Percentiles rank a stretch among this genome's conserved stretches.
phyloP scores from a whole-genome alignment of 306 rosid genomes.

The Neltuma alba region DNA sequence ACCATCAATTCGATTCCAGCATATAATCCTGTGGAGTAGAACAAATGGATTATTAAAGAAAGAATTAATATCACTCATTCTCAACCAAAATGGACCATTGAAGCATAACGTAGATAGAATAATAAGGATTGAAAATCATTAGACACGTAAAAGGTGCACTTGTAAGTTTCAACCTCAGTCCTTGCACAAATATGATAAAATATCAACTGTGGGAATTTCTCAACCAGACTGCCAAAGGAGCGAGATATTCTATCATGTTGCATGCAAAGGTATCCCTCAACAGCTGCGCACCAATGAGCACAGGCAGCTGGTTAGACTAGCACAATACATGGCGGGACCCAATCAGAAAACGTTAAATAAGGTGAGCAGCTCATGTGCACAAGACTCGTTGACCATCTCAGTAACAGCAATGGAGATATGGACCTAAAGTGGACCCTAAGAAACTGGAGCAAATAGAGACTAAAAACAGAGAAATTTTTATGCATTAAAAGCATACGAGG shows the following conservation, averaged over 20 bases:
- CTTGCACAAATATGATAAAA: background rate
- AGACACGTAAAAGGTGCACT: background rate
- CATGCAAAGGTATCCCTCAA: background rate
- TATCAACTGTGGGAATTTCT: background rate
- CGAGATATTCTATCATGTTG: background rate
- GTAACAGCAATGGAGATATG: background rate
- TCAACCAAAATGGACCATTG: background rate
- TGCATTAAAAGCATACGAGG: background rate
- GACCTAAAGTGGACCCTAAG: background rate
- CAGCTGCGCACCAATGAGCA: slow-evolving; percentile 8
- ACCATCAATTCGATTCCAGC: slow-evolving; percentile 18
- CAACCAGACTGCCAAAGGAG: background rate
- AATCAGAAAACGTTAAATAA: slow-evolving; percentile 23
- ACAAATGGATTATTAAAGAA: slow-evolving; percentile 25
- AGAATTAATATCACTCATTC: background rate
- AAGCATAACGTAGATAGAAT: slow-evolving; percentile 25
- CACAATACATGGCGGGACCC: slow-evolving; percentile 8
- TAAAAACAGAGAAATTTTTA: no score
- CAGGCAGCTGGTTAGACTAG: background rate
- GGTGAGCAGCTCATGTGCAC: slow-evolving; percentile 1
- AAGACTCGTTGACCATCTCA: background rate
- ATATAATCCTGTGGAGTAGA: slow-evolving; percentile 38
- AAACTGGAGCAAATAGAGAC: background rate
- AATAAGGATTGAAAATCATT: background rate
- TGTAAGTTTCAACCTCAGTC: background rate